Base-by-base conservation (phyloP, 108 stramenopile genomes). In the Fragilaria crotonensis region DNA sequence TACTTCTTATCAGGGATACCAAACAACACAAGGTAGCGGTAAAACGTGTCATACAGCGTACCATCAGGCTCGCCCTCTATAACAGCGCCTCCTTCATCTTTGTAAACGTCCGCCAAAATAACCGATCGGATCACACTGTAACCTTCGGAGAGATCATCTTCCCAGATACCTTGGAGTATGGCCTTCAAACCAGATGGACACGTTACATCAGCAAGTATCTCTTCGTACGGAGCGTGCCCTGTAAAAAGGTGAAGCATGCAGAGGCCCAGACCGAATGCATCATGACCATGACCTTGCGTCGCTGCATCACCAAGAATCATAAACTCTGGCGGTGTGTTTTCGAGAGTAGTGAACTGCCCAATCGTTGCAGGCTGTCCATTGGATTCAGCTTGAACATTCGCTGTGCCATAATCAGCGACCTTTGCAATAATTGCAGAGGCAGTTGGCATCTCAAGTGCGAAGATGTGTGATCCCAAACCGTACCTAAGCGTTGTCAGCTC, bases 381-480 rank as follows among this genome's bases (percentile, higher is more conserved):
- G 5, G 86, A 64, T 14, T 78, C 88, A n/a, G 74, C 59, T 51
- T 87, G 59, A 45, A 95, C 61, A 46, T 94, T 84, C 0, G 96
- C 81, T 9, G 98, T 99, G 0, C 98, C 98, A 68, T 93, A 99
- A 68, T 99, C 98, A 26, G 97, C 96, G 7, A 99, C 77, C 76
- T 94, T 99, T 20, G 90, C 95, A 63, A 95, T 65, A 28, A 80
- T 44, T 20, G 81, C 87, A 4, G 60, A 55, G 5, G 62, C 68
- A 17, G 69, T 49, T 28, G 79, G 60, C 73, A 79, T 82, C 32
- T 68, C 45, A 20, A 96, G 52, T 17, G 78, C 66, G 57, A 90
- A 96, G 1, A 80, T 64, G 25, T 82, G 73, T 22, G 76, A 76
- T 26, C 90, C 91, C 19, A 95, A 33, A 25, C 91, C 92, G 62